Percentiles rank a stretch among this genome's conserved stretches.
Conservation (phyloP, 2,329 filamentous ascomycete species). For the Zopfia rhizophila region DNA sequence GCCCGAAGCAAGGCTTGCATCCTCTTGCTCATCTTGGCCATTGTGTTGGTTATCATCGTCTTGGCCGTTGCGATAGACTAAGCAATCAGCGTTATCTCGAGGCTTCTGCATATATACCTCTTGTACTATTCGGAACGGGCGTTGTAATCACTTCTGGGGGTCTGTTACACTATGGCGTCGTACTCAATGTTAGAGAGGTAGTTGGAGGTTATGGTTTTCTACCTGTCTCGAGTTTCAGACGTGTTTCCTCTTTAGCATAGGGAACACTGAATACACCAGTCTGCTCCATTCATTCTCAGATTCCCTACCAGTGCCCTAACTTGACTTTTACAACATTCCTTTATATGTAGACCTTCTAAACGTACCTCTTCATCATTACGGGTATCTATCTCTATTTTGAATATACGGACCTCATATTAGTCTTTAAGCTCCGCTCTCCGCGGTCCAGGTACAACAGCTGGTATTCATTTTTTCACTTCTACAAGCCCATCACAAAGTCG, state of each 20-base stretch:
- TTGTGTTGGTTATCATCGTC: slow-evolving; percentile 90
- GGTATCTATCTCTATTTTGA: not conserved
- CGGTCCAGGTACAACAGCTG: slow-evolving; percentile 1
- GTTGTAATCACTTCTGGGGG: slow-evolving; percentile 22
- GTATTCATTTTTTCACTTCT: not conserved
- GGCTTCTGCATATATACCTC: slow-evolving; percentile 8
- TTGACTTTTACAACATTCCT: too few species aligned
- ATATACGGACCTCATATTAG: too few species aligned
- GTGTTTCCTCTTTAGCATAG: too few species aligned
- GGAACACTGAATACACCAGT: too few species aligned
- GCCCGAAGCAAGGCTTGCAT: slow-evolving; percentile 95
- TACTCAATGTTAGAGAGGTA: not conserved
- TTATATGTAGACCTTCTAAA: too few species aligned
- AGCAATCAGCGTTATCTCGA: slow-evolving; percentile 22
- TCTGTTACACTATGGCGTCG: slow-evolving; percentile 31
- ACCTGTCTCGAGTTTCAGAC: too few species aligned
- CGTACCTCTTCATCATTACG: too few species aligned
- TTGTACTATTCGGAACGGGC: slow-evolving; percentile 21
- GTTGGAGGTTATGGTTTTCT: not conserved
- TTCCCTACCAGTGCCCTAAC: too few species aligned
- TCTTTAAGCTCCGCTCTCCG: too few species aligned
- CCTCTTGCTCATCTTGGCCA: slow-evolving; percentile 83
- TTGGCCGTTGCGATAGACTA: slow-evolving; percentile 84
- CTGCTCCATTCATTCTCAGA: too few species aligned
- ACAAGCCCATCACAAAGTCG: slow-evolving; percentile 23